Base-by-base conservation (phyloP, 169 alveolate genomes). In the Theileria equi region DNA sequence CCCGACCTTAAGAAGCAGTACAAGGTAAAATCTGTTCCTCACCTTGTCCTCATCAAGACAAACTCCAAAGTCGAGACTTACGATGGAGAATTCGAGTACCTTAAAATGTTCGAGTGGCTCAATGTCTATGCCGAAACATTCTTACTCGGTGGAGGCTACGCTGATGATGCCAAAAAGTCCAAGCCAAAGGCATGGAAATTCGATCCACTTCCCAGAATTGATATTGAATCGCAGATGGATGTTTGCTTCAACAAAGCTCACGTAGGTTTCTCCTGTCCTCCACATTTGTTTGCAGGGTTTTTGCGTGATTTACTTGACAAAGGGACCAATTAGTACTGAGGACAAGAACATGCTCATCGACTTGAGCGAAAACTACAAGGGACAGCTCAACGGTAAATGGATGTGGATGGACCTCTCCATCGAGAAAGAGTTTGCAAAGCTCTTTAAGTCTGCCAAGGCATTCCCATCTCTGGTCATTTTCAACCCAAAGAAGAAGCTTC, bases 41-140 rank as follows among this genome's bases (percentile, higher is more conserved):
- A 78, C 28, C 59, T 96, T 62, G 44, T 89, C 13, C 89, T 96
- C 17, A 62, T 91, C 29, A 91, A 93, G 40, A 84, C 89, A 49
- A 82, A 82, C 36, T 90, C 89, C 47, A 84, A 85, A 40, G 92
- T 88, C 47, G 87, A 82, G 66, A 79, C 82, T 13, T 96, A 90
- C 82, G 90, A 81, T 21, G 99, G 98, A 28, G 95, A 91, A 36
- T 80, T 89, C 52, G 89, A 90, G 43, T 96, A 83, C 68, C 68
- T 79, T 45, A 84, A 79, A 28, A 81, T 96, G 80, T 93, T 92
- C 62, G 97, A 96, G 60, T 96, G 95, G 94, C 92, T 96, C 10
- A 96, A 96, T 69, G 92, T 96, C 16, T 92, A 92, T 77, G 84
- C 97, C 36, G 99, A 96, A 71, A 94, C 98, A 5, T 96, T 95